A percentile compares a stretch with the other conserved stretches of the same genome.
Conservation (phyloP, 495 filamentous ascomycete species). For the Geoglossum glabrum region DNA sequence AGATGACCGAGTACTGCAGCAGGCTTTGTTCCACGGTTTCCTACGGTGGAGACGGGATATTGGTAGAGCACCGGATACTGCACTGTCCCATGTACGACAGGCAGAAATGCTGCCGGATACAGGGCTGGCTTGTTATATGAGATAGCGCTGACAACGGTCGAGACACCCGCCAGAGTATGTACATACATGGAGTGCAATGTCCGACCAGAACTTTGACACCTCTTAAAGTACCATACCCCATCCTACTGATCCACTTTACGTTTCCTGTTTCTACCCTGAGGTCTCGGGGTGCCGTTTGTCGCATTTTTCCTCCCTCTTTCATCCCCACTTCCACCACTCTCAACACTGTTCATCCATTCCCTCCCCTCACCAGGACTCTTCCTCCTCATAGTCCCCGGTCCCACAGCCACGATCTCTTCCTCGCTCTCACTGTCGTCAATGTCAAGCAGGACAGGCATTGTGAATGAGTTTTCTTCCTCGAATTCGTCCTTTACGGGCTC, state of each 20-base stretch:
- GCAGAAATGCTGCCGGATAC: too few relatives aligned
- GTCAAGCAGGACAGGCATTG: constrained; percentile 75
- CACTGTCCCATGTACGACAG: too few relatives aligned
- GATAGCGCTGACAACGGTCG: too few relatives aligned
- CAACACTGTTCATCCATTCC: constrained; percentile 29
- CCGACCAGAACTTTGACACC: too few relatives aligned
- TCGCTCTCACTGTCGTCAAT: constrained; percentile 58
- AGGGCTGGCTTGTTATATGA: too few relatives aligned
- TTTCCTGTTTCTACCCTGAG: not conserved
- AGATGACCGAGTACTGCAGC: too few relatives aligned
- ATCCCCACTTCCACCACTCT: constrained; percentile 24
- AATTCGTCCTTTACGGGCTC: constrained; percentile 38
- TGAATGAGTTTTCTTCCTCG: constrained; percentile 42
- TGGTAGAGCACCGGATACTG: too few relatives aligned
- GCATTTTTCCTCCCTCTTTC: constrained; percentile 13
- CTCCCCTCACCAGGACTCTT: constrained; percentile 43
- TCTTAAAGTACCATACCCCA: too few relatives aligned
- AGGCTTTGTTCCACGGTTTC: too few relatives aligned
- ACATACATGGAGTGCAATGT: too few relatives aligned
- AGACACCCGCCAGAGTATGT: too few relatives aligned
- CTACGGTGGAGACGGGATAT: too few relatives aligned
- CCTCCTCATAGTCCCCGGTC: constrained; percentile 62
- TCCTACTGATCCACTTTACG: not conserved
- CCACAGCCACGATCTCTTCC: constrained; percentile 74
- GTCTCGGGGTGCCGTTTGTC: not conserved